Base-by-base conservation (phyloP, 1,284 basidiomycete species). In the Melampsora occidentalis region DNA sequence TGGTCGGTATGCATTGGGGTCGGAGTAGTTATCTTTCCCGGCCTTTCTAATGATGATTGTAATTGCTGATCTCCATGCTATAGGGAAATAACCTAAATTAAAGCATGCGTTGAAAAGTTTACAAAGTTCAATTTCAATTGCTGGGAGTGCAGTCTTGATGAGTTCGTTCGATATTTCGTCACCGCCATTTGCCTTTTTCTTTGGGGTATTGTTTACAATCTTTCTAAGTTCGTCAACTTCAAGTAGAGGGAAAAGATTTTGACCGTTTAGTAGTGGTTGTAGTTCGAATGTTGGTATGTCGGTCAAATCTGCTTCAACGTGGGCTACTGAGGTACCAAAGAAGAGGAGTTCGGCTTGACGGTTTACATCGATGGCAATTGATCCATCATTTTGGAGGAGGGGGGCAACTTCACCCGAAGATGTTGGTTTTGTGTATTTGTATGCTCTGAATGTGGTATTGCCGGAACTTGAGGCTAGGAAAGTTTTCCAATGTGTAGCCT, bases 311-410 rank as follows among this genome's bases (percentile, higher is more conserved):
- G 39, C 39, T 10, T 42, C 39, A 12, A 42, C 12, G 39, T 42
- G 39, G 39, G 39, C 39, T 12, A 42, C 39, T 10, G 39, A 42
- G 5, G 39, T 42, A 2, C 39, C 39, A 10, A 9, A 6, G 16
- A 71, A 71, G 42, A 71, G 59, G 12, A 71, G 69, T 14, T 49
- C 42, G 3, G 69, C 69, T 28, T 63, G 57, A 9, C 25, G 20
- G 7, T 48, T n/a, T 31, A 64, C 64, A 33, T 71, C 61, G 1
- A 22, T 22, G 14, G 69, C 64, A 22, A 64, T 5, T 2, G 16
- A n/a, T 14, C 69, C 69, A 5, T 46, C 42, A 16, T 39, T 1
- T 31, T 48, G n/a, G 1, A 18, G 20, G 5, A 70, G 53, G 1
- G 69, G 69, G 0, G 61, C 53, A 0, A 70, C 25, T 6, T 39